Evolutionary conservation across 2,329 filamentous ascomycete species (phyloP), one percentile per base, ranked within the genome.

Genomic region (Trichoderma endophyticum): DNA sequence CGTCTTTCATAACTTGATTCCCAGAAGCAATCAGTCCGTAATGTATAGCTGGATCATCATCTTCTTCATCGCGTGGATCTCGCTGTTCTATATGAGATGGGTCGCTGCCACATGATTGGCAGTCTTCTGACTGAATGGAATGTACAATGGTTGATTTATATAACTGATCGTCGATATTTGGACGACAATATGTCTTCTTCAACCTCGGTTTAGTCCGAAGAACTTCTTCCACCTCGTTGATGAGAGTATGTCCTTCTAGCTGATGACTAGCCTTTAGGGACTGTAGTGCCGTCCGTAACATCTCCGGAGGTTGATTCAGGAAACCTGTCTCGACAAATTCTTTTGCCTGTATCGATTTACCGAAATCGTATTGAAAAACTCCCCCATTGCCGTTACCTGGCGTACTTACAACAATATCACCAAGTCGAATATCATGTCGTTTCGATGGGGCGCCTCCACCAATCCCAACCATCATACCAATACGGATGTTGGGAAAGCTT

Each of bases 251-350:
- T 0, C 43, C 18, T n/a, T 48, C 43, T 1, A 21, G 43, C 3
- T 21, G 1, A 21, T 21, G 0, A 4, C 0, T 3, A 21, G 43
- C 2, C 8, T 11, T 48, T 0, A 48, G 18, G n/a, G 8, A 1
- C 2, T 48, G 18, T 6, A 48, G 18, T 48, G 43, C 43, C 0
- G 18, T 51, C 43, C n/a, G 43, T 6, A 51, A 6, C 3, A 51
- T n/a, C 9, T 21, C 4, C 1, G 24, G 51, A 15, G 51, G 51
- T 9, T 56, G 24, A 6, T 28, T 5, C 2, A 56, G 4, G 3
- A 28, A 56, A 2, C 51, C 51, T 2, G 51, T 56, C 3, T 56
- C 12, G 1, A 56, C 24, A 18, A 56, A 56, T 3, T 7, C 51
- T 1, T 9, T 26, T 5, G 26, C 4, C 12, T 56, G 24, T 18